phyloP scores from a whole-genome alignment of 345 rosid genomes.

The Luvunga scandens region DNA sequence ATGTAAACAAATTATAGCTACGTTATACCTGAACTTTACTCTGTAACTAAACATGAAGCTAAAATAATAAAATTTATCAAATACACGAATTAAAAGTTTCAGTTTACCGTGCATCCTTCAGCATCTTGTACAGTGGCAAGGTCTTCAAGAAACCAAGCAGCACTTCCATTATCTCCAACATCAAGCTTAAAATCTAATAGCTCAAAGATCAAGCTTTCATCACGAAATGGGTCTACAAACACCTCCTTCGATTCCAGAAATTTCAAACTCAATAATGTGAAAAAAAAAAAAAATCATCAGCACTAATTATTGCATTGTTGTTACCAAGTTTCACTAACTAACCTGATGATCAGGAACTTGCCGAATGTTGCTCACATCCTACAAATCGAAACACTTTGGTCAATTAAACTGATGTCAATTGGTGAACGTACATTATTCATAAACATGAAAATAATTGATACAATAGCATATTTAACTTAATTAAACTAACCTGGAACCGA shows the following conservation, averaged over 20 bases:
- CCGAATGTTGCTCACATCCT: conserved; percentile 55
- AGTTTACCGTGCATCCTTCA: conserved; percentile 53
- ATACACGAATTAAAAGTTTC: not conserved
- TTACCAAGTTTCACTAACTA: not conserved
- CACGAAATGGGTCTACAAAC: conserved; percentile 72
- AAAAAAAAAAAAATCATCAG: not conserved
- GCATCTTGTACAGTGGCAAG: conserved; percentile 54
- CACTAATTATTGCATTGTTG: no score
- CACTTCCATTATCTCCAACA: conserved; percentile 44
- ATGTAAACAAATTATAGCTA: not conserved
- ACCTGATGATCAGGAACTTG: conserved; percentile 61
- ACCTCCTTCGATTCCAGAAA: conserved; percentile 53
- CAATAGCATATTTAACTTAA: not conserved
- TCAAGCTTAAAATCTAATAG: conserved; percentile 64
- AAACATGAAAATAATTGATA: not conserved
- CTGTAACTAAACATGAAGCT: not conserved
- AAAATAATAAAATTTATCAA: not conserved
- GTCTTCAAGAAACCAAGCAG: conserved; percentile 55
- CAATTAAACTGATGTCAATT: not conserved
- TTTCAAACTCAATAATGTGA: not conserved
- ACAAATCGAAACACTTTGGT: not conserved
- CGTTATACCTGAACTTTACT: not conserved
- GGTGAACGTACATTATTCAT: no score
- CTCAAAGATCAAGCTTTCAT: conserved; percentile 87
- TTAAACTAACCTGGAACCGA: conserved; percentile 38